Evolutionary conservation across 169 alveolate species (phyloP).

Genomic region (Eimeria praecox): DNA sequence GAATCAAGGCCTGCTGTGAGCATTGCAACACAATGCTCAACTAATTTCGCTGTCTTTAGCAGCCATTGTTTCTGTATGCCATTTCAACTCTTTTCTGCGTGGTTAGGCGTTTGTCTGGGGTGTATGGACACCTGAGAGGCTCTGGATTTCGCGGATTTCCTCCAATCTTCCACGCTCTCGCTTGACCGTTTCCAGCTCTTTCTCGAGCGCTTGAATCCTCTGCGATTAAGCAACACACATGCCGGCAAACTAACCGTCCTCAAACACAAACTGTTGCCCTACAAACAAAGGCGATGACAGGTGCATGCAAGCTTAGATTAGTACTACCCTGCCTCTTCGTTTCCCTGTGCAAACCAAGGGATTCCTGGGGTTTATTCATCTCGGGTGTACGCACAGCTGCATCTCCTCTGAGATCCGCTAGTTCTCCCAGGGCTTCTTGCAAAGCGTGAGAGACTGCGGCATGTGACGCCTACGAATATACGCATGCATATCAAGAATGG

Average conservation of each 20-base stretch:
- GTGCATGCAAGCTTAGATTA: neutral
- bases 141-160: constrained; percentile 44
- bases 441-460: constrained; percentile 50
- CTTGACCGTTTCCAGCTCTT: constrained; percentile 45
- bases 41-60: neutral
- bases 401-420: constrained; percentile 44
- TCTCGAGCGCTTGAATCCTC: constrained; percentile 55
- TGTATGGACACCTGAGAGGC: constrained; percentile 25
- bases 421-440: constrained; percentile 55
- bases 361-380: neutral
- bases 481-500: too few species aligned
- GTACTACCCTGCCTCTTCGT: too few species aligned
- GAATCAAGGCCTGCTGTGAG: neutral
- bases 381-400: constrained; percentile 45
- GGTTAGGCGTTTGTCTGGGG: neutral
- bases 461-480: constrained; percentile 51
- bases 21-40: too few species aligned
- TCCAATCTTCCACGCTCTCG: constrained; percentile 24
- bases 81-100: neutral
- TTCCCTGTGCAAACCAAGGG: too few species aligned
- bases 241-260: neutral
- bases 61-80: neutral
- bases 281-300: neutral
- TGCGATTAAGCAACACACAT: neutral
- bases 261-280: neutral